Conservation (phyloP, 768 basidiomycete genomes). For the Zangia roseola region DNA sequence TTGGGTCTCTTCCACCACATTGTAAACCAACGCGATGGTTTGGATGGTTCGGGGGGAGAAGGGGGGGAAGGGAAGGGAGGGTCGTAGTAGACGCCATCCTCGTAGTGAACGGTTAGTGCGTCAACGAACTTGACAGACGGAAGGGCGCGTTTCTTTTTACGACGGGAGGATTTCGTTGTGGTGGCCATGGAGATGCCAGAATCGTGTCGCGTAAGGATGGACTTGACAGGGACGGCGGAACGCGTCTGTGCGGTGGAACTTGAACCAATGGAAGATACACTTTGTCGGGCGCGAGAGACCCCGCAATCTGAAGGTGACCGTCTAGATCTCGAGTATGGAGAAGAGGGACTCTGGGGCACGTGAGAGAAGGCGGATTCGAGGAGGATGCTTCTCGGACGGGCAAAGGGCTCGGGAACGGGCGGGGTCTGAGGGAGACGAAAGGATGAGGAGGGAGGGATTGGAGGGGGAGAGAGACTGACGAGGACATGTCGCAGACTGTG, state of each 20-base stretch:
- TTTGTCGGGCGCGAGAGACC: conserved; percentile 30
- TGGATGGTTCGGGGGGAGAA: conserved; percentile 5
- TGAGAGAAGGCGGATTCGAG: conserved; percentile 19
- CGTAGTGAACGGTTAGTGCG: conserved; percentile 58
- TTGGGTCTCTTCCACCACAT: conserved; percentile 27
- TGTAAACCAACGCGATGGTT: conserved; percentile 22
- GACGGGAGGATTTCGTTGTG: conserved; percentile 24
- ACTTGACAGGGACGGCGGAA: conserved; percentile 39
- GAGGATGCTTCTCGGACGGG: conserved; percentile 28
- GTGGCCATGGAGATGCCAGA: conserved; percentile 46
- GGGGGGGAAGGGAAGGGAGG: conserved; percentile 16
- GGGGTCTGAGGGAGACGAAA: conserved; percentile 18
- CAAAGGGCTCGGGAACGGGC: conserved; percentile 13
- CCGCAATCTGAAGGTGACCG: conserved; percentile 20
- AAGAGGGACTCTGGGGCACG: conserved; percentile 6
- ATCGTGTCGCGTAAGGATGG: conserved; percentile 55
- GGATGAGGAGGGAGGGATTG: conserved; percentile 9
- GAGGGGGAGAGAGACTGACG: conserved; percentile 18
- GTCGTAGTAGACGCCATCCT: conserved; percentile 12
- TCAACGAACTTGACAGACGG: conserved; percentile 71
- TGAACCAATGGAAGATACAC: conserved; percentile 40
- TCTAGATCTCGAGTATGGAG: conserved; percentile 19
- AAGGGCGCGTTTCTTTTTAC: conserved; percentile 33
- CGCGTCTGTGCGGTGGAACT: conserved; percentile 30
- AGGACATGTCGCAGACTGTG: conserved; percentile 29